Base-by-base conservation (phyloP, 108 stramenopile species). In the Thalassiosira profunda region DNA sequence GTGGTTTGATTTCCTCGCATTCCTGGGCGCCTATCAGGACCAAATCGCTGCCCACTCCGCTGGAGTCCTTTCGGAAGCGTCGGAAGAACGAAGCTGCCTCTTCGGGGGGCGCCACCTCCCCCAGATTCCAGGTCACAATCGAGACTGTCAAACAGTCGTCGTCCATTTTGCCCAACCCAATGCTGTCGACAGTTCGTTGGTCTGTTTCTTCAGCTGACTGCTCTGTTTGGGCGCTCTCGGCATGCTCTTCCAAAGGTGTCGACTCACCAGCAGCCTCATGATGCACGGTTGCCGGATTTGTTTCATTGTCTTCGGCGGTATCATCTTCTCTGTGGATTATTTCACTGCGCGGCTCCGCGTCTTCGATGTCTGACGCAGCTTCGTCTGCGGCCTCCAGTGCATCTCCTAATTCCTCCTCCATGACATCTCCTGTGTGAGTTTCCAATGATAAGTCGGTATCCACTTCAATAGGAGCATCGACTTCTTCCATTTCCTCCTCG, bases 1-100 rank as follows among this genome's bases (percentile, higher is more conserved):
- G 79, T 31, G 95, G 95, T 62, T 96, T 96, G 58, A 92, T 90
- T 40, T 93, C 91, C 69, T 96, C 94, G 67, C 88, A 89, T 67
- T 95, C 94, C 59, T 95, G 94, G 15, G 90, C 88, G 1, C 86
- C 86, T 21, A 95, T 86, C 42, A 95, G 64, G 21, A 95, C 84
- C 34, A 95, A 56, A 49, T 95, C 94, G 61, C 90, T 92, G n/a
- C 88, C 86, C 28, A 20, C 37, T 25, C 44, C 29, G 31, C 57
- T 57, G 18, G 34, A 40, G 17, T 24, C 17, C 31, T 72, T 76
- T 8, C 93, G 86, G 51, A 95, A 92, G 14, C 49, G 45, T 17
- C 83, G 79, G 60, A 95, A 61, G 75, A 95, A 95, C 15, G 73
- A 58, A 17, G 89, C 89, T 8, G 92, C 91, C 33, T 90, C 84